phyloP scores from a whole-genome alignment of 1,284 basidiomycete genomes.

The Kalmanozyma brasiliensis region DNA sequence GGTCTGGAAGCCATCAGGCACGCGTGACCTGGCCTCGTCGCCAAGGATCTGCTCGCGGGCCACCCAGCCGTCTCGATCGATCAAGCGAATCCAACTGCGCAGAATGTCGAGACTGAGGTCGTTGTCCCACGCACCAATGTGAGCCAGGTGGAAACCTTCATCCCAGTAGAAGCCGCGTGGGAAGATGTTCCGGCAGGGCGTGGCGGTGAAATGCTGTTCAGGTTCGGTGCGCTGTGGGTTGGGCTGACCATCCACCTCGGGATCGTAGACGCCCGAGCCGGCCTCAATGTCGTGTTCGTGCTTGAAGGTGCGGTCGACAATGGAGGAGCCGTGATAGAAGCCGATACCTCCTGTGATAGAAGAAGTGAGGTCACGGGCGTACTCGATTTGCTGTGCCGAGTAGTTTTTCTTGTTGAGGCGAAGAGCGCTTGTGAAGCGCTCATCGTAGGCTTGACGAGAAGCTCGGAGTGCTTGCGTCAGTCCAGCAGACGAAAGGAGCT shows the following conservation, averaged over 20 bases:
- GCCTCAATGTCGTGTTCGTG: conserved; percentile 81
- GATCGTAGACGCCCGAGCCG: conserved; percentile 50
- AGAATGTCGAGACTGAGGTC: conserved; percentile 89
- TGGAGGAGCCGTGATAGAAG: conserved; percentile 90
- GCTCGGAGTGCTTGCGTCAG: conserved; percentile 77
- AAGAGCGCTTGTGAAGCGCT: conserved; percentile 78
- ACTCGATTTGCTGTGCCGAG: conserved; percentile 73
- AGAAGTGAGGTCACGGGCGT: conserved; percentile 87
- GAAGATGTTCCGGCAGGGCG: conserved; percentile 93
- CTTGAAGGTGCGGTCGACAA: conserved; percentile 83
- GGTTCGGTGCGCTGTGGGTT: conserved; percentile 71
- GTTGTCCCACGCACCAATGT: conserved; percentile 91
- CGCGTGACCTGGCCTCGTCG: conserved; percentile 82
- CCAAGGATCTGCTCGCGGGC: conserved; percentile 93
- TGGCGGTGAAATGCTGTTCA: conserved; percentile 82
- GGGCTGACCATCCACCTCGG: conserved; percentile 45
- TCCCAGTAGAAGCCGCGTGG: conserved; percentile 98
- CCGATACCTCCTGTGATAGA: conserved; percentile 91
- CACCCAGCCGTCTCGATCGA: conserved; percentile 94
- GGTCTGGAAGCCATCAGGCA: conserved; percentile 86
- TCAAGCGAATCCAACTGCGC: conserved; percentile 85
- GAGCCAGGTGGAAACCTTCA: conserved; percentile 91
- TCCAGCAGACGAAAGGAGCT: conserved; percentile 72
- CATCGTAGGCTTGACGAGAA: conserved; percentile 74
- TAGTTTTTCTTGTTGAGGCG: conserved; percentile 71